Conservation (phyloP, 768 basidiomycete species). For the Boletus rubroflammeus region DNA sequence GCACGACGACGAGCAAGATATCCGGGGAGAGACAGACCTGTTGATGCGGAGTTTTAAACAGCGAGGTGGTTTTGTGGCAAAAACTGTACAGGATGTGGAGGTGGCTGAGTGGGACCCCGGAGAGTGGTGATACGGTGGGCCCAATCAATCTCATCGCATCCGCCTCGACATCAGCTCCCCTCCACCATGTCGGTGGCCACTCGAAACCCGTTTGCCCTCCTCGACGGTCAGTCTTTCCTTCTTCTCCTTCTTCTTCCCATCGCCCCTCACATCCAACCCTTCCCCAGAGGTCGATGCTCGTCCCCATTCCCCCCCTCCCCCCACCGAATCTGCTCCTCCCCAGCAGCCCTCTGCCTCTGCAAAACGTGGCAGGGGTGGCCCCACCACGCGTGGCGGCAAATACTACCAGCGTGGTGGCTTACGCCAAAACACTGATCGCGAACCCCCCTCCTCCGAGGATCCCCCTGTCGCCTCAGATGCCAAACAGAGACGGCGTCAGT, state of each 20-base stretch:
- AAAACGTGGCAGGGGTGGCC: conserved; percentile 50
- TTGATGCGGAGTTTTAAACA: conserved; percentile 18
- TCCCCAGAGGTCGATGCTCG: conserved; percentile 44
- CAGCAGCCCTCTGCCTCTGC: conserved; percentile 37
- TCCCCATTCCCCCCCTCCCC: conserved; percentile 38
- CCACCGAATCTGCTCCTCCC: conserved; percentile 22
- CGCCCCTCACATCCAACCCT: background rate
- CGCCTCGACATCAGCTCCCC: background rate
- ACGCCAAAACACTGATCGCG: conserved; percentile 36
- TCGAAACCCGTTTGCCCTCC: conserved; percentile 80
- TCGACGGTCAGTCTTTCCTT: conserved; percentile 56
- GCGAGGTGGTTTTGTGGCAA: conserved; percentile 25
- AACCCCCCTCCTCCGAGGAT: conserved; percentile 39
- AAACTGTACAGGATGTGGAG: conserved; percentile 34
- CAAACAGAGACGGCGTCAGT: conserved; percentile 32
- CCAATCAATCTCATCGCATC: background rate
- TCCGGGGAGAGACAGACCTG: conserved; percentile 41
- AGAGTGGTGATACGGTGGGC: background rate
- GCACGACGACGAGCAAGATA: background rate
- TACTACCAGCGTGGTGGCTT: conserved; percentile 69
- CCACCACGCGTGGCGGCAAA: conserved; percentile 61
- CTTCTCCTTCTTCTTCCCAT: background rate
- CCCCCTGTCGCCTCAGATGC: conserved; percentile 32
- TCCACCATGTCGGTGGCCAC: conserved; percentile 82
- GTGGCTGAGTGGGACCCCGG: conserved; percentile 50